Evolutionary conservation across 768 basidiomycete species (phyloP).

Genomic region (Sporobolomyces roseus): DNA sequence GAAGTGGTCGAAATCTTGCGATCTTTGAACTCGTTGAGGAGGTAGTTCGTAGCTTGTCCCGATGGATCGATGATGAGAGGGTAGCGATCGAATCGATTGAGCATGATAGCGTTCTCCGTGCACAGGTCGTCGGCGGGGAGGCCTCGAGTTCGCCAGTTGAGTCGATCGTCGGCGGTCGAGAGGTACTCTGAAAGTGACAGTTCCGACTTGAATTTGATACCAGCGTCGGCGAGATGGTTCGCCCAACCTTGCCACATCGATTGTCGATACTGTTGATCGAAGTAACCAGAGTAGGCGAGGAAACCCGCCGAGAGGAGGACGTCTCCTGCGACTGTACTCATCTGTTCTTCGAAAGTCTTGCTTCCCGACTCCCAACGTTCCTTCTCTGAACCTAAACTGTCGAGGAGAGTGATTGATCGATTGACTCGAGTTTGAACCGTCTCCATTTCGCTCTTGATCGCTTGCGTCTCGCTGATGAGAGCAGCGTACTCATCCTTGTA

Average conservation of each 20-base stretch:
- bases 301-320: conserved; percentile 93
- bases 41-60: conserved; percentile 90
- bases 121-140: conserved; percentile 94
- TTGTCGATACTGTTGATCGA: conserved; percentile 96
- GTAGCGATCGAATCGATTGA: conserved; percentile 95
- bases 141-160: conserved; percentile 91
- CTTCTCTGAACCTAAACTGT: conserved; percentile 90
- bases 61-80: conserved; percentile 97
- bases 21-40: conserved; percentile 89
- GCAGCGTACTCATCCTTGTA: conserved; percentile 98
- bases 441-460: conserved; percentile 97
- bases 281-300: conserved; percentile 95
- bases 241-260: conserved; percentile 96
- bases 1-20: conserved; percentile 97
- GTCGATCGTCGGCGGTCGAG: conserved; percentile 91
- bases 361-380: conserved; percentile 91
- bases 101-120: conserved; percentile 99
- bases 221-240: conserved; percentile 78
- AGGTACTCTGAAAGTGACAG: conserved; percentile 91
- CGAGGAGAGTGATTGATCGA: conserved; percentile 89
- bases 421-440: conserved; percentile 95
- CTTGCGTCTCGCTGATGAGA: conserved; percentile 92
- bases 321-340: conserved; percentile 97
- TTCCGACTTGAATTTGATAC: conserved; percentile 85
- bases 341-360: conserved; percentile 91